Conservation (phyloP, 805 yeast genomes). For the Myxozyma vanderwaltii region DNA sequence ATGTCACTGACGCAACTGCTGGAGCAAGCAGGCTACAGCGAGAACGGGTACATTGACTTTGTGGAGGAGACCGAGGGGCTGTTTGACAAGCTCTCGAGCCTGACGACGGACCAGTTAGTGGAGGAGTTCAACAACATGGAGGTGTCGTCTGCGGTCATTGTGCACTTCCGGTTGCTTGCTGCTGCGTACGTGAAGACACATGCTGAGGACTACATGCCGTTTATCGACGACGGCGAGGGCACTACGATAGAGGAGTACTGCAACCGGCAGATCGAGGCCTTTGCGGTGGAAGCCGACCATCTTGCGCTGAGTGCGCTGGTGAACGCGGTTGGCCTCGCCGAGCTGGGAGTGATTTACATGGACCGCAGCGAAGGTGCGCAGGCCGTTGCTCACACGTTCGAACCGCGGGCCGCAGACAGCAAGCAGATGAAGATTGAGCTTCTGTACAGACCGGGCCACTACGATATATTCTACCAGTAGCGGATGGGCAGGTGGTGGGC, state of each 20-base stretch:
- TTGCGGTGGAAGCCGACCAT: slow-evolving; percentile 37
- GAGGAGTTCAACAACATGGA: slow-evolving; percentile 31
- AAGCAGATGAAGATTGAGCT: slow-evolving; percentile 21
- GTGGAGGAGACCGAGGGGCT: slow-evolving; percentile 27
- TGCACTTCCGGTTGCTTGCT: slow-evolving; percentile 33
- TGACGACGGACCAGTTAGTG: slow-evolving; percentile 16
- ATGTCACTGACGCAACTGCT: slow-evolving; percentile 18
- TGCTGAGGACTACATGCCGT: slow-evolving; percentile 33
- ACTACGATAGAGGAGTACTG: slow-evolving; percentile 32
- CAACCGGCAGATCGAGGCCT: slow-evolving; percentile 34
- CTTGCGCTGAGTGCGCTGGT: slow-evolving; percentile 35
- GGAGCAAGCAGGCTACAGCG: slow-evolving; percentile 33
- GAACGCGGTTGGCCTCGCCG: slow-evolving; percentile 27
- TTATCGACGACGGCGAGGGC: slow-evolving; percentile 33
- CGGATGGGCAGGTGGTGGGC: too few species aligned
- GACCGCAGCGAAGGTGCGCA: slow-evolving; percentile 33
- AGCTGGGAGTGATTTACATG: slow-evolving; percentile 33
- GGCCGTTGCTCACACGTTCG: slow-evolving; percentile 27
- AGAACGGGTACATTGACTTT: slow-evolving; percentile 34
- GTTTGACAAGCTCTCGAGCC: slow-evolving; percentile 12
- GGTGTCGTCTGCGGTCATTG: slow-evolving; percentile 35
- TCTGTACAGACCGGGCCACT: slow-evolving; percentile 37
- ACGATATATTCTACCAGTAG: slow-evolving; percentile 32
- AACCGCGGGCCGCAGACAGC: slow-evolving; percentile 10
- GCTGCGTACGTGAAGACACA: slow-evolving; percentile 35